Base-by-base conservation (phyloP, 2,329 filamentous ascomycete genomes). In the Phyllosticta citribraziliensis region DNA sequence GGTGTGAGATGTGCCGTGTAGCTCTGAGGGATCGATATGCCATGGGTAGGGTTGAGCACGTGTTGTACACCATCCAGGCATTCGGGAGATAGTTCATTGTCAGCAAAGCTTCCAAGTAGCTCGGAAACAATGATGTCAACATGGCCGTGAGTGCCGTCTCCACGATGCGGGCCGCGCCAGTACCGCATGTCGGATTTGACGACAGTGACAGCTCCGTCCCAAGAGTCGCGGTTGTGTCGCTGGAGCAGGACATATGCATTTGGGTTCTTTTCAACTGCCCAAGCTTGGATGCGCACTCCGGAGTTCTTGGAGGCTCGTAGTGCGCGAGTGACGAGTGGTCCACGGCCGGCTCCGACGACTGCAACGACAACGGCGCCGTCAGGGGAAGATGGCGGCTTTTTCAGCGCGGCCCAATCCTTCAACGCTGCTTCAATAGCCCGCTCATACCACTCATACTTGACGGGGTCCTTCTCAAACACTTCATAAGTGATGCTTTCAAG, bases 371-470 rank as follows among this genome's bases (percentile, higher is more conserved):
- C 86, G 3, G 84, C 82, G 19, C 86, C 87, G 55, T 84, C 81
- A 10, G 82, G 80, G 12, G 87, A 87, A 4, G 88, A 91, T 0
- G 87, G 89, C 0, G 91, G 86, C 70, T 90, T 91, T 33, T 83
- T 79, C 62, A 89, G 80, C 47, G 80, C 76, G 62, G 81, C 81
- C 87, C 94, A 95, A 69, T 97, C 92, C 12, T 78, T 80, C 64
- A 99, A 79, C 0, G 94, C 93, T 65, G 89, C 84, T 3, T 84
- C 84, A 61, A 95, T 88, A 14, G 94, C 94, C 54, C 82, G 80
- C 73, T 97, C 91, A 71, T 99, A 99, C 81, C 93, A 95, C 65
- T 91, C 86, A 72, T 99, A 99, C 75, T 99, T 99, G 75, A 99
- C 89, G 0, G 94, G 94, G 65, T 99, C 95, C 67, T 95, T 95